Evolutionary conservation across 805 yeast species (phyloP).

Genomic region (Kluyveromyces lactis): DNA sequence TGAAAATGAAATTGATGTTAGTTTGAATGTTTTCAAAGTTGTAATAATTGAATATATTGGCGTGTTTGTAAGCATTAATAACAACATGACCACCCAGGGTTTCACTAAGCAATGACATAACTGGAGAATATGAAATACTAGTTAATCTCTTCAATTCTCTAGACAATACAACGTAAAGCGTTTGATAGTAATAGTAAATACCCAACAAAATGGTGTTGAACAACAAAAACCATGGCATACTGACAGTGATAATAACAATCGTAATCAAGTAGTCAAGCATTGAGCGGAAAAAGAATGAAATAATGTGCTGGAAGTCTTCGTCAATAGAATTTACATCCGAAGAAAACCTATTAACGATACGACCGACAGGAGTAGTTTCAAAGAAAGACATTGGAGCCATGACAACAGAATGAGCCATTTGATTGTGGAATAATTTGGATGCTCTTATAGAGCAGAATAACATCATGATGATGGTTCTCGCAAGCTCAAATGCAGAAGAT

Average conservation of each 20-base stretch:
- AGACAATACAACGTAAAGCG: slow-evolving; percentile 57
- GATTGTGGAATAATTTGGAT: slow-evolving; percentile 45
- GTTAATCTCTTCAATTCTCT: slow-evolving; percentile 73
- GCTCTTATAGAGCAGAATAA: slow-evolving; percentile 48
- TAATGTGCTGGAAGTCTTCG: slow-evolving; percentile 45
- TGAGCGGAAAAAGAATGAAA: slow-evolving; percentile 39
- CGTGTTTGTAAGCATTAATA: slow-evolving; percentile 68
- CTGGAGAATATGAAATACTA: slow-evolving; percentile 64
- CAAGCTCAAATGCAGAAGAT: slow-evolving; percentile 40
- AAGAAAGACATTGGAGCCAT: slow-evolving; percentile 59
- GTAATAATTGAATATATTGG: slow-evolving; percentile 48
- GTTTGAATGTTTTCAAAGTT: slow-evolving; percentile 45
- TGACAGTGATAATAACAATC: slow-evolving; percentile 41
- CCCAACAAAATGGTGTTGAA: slow-evolving; percentile 38
- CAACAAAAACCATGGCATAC: slow-evolving; percentile 46
- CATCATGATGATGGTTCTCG: slow-evolving; percentile 42
- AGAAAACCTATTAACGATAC: slow-evolving; percentile 57
- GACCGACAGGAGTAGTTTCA: slow-evolving; percentile 62
- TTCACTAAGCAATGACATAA: slow-evolving; percentile 77
- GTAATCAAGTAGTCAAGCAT: slow-evolving; percentile 41
- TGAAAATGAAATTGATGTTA: slow-evolving; percentile 39
- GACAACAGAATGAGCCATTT: slow-evolving; percentile 46
- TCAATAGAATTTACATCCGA: slow-evolving; percentile 55
- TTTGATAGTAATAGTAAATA: slow-evolving; percentile 63
- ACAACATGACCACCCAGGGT: slow-evolving; percentile 71